Conservation (phyloP, 441 rosid genomes). For the Pelargonium fulgidum region DNA sequence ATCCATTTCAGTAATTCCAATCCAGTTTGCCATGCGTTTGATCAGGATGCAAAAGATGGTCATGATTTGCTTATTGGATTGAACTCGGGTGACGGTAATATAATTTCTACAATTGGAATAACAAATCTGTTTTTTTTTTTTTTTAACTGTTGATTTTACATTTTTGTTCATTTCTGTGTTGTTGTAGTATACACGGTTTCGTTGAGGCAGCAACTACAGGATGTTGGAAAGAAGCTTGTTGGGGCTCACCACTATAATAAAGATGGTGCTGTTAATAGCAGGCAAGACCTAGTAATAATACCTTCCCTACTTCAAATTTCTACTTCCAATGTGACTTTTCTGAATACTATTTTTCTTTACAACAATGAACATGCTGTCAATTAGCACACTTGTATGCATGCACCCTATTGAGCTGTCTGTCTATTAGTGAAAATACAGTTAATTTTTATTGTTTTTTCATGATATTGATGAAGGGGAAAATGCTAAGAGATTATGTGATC, state of each 20-base stretch:
- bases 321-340: neutral
- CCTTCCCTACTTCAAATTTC: slow-evolving; percentile 5
- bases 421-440: neutral
- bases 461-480: neutral
- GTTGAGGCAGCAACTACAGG: slow-evolving; percentile 93
- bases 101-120: slow-evolving; percentile 19
- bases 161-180: neutral
- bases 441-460: neutral
- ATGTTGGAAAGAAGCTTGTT: slow-evolving; percentile 82
- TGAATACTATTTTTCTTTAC: neutral
- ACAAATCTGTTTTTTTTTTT: slow-evolving; percentile 1
- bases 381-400: neutral
- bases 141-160: slow-evolving; percentile 7
- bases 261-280: slow-evolving; percentile 85
- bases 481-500: neutral
- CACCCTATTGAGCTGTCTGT: neutral
- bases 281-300: slow-evolving; percentile 42
- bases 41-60: slow-evolving; percentile 89
- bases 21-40: slow-evolving; percentile 92
- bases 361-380: neutral
- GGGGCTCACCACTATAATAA: slow-evolving; percentile 88
- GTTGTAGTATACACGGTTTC: slow-evolving; percentile 83
- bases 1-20: slow-evolving; percentile 82
- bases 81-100: slow-evolving; percentile 90
- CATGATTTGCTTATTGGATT: slow-evolving; percentile 92